These are phyloP conservation scores for Oryza glaberrima DNA, from an alignment of 176 grass and related monocot species.

Conservation along the genomic window DNA sequence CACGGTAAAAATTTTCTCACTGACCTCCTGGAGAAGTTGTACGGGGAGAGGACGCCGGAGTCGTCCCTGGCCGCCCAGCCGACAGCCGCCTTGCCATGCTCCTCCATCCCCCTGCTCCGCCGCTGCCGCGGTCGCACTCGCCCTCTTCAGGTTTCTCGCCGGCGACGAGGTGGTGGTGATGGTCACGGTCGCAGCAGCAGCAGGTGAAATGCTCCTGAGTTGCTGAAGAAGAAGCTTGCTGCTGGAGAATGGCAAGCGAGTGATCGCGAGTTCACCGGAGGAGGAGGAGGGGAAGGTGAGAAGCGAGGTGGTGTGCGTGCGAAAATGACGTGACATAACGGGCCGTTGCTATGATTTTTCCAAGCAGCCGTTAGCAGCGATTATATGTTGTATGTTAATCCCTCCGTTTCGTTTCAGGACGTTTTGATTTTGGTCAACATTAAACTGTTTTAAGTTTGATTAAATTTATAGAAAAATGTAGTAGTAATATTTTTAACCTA, in stretches of 20 bases:
- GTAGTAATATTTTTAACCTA: too few species aligned
- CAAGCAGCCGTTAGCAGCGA: too few species aligned
- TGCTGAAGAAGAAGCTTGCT: background rate
- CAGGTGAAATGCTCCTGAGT: background rate
- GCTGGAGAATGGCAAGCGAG: background rate
- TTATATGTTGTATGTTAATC: too few species aligned
- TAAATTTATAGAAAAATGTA: too few species aligned
- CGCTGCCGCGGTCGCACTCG: background rate
- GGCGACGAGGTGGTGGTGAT: background rate
- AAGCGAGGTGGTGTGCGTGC: background rate
- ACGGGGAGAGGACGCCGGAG: conserved; percentile 64
- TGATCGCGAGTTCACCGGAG: background rate
- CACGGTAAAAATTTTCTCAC: background rate
- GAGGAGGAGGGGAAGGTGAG: background rate
- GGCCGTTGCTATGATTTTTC: too few species aligned
- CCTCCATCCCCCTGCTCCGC: conserved; percentile 36
- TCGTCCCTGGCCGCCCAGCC: conserved; percentile 73
- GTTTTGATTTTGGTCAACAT: too few species aligned
- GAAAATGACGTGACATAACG: conserved; percentile 18
- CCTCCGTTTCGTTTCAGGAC: too few species aligned
- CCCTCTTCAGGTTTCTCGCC: background rate
- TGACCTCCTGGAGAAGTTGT: conserved; percentile 65
- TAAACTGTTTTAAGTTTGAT: too few species aligned
- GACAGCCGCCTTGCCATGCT: conserved; percentile 41
- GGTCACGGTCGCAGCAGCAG: background rate